Evolutionary conservation across 768 basidiomycete species (phyloP).

Genomic region (Calocybe gangraenosa): DNA sequence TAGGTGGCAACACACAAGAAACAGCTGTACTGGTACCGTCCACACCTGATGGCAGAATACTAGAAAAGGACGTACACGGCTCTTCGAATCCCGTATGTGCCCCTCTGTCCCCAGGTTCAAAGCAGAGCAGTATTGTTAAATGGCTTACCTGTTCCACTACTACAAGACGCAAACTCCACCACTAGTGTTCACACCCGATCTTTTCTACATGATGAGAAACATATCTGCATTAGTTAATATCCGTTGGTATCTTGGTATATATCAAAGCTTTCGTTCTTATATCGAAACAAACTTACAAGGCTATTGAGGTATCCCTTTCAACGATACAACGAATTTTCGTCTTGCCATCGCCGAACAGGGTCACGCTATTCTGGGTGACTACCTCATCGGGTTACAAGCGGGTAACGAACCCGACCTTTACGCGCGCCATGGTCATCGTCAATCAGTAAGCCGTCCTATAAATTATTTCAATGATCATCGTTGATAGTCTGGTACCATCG

Average conservation of each 20-base stretch:
- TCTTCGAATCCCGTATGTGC: slow-evolving; percentile 15
- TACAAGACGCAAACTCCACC: slow-evolving; percentile 67
- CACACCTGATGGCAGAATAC: slow-evolving; percentile 36
- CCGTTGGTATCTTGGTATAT: slow-evolving; percentile 59
- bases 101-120: no score
- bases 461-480: no score
- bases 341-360: slow-evolving; percentile 57
- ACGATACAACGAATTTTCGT: slow-evolving; percentile 50
- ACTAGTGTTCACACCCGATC: slow-evolving; percentile 56
- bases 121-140: no score
- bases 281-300: not conserved
- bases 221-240: slow-evolving; percentile 58
- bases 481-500: no score
- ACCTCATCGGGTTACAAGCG: slow-evolving; percentile 64
- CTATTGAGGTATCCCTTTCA: slow-evolving; percentile 52
- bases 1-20: slow-evolving; percentile 84
- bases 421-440: slow-evolving; percentile 34
- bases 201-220: slow-evolving; percentile 63
- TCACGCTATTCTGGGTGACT: slow-evolving; percentile 62
- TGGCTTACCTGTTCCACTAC: not conserved
- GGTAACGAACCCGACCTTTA: slow-evolving; percentile 69
- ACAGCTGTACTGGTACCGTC: slow-evolving; percentile 46
- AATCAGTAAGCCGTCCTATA: no score
- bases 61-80: slow-evolving; percentile 18
- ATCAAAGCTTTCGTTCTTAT: not conserved